Evolutionary conservation across 371 early-diverging fungal species (phyloP).

Genomic region (Haplosporangium sp.): DNA sequence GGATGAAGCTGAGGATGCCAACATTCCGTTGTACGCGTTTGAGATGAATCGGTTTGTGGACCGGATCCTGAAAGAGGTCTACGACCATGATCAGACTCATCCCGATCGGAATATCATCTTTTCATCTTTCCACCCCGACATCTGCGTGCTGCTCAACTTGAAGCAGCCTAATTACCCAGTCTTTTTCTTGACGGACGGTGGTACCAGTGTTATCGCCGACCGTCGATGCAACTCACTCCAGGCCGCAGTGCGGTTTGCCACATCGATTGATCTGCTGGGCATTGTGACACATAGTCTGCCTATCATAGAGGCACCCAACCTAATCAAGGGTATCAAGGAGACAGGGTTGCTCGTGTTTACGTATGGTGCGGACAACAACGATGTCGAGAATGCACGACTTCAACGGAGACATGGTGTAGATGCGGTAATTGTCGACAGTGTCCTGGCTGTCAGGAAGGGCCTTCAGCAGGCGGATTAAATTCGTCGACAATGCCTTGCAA

Average conservation of each 20-base stretch:
- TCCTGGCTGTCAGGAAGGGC: conserved; percentile 70
- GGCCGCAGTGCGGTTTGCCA: conserved; percentile 87
- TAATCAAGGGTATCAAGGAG: conserved; percentile 79
- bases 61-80: conserved; percentile 81
- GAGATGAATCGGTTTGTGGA: conserved; percentile 94
- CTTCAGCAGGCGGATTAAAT: conserved; percentile 54
- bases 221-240: conserved; percentile 86
- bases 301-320: conserved; percentile 81
- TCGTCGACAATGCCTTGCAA: too few relatives aligned
- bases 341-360: conserved; percentile 83
- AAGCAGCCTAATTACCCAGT: conserved; percentile 91
- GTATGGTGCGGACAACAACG: conserved; percentile 89
- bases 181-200: conserved; percentile 93
- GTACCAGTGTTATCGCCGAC: conserved; percentile 80
- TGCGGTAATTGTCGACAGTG: conserved; percentile 82
- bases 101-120: conserved; percentile 87
- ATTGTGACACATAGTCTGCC: conserved; percentile 86
- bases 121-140: conserved; percentile 95
- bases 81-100: conserved; percentile 71
- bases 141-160: conserved; percentile 82
- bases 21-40: conserved; percentile 64
- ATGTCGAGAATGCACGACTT: conserved; percentile 74
- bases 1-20: conserved; percentile 86
- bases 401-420: conserved; percentile 85
- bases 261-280: conserved; percentile 80